phyloP scores from a whole-genome alignment of 345 rosid genomes.

The Excoecaria cochinchinensis region DNA sequence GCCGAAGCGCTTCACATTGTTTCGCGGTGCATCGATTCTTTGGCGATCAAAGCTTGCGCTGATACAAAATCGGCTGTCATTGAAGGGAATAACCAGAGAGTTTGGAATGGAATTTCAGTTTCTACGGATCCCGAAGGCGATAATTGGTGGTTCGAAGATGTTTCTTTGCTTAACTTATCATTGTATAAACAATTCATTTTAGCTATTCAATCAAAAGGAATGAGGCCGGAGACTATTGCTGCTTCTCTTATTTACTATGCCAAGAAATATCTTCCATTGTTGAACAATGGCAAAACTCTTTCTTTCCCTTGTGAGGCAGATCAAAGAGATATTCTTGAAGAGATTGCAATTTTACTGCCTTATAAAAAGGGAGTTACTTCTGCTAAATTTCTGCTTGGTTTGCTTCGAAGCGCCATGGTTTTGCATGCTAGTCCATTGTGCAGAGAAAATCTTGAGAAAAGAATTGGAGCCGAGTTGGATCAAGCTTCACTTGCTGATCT shows the following conservation, averaged over 20 bases:
- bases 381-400: slow-evolving; percentile 67
- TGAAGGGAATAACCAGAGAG: slow-evolving; percentile 18
- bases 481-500: slow-evolving; percentile 77
- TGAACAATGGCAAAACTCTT: slow-evolving; percentile 35
- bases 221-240: slow-evolving; percentile 53
- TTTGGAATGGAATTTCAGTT: slow-evolving; percentile 74
- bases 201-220: slow-evolving; percentile 55
- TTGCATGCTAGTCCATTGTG: slow-evolving; percentile 51
- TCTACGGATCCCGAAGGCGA: slow-evolving; percentile 35
- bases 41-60: slow-evolving; percentile 72
- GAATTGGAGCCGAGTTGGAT: slow-evolving; percentile 66
- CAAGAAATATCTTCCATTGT: slow-evolving; percentile 59
- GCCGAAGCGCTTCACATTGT: slow-evolving; percentile 79
- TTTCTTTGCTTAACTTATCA: slow-evolving; percentile 49
- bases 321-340: slow-evolving; percentile 68
- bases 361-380: slow-evolving; percentile 42
- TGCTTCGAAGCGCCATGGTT: slow-evolving; percentile 72
- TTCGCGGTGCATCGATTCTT: slow-evolving; percentile 67
- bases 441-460: slow-evolving; percentile 67
- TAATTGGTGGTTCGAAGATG: slow-evolving; percentile 91
- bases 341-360: slow-evolving; percentile 70
- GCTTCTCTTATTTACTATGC: slow-evolving; percentile 70
- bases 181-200: slow-evolving; percentile 62
- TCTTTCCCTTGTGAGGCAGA: slow-evolving; percentile 41
- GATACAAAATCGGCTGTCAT: slow-evolving; percentile 38